Conservation (phyloP, 225 moss, liverwort and hornwort genomes). For the Polytrichum formosum region DNA sequence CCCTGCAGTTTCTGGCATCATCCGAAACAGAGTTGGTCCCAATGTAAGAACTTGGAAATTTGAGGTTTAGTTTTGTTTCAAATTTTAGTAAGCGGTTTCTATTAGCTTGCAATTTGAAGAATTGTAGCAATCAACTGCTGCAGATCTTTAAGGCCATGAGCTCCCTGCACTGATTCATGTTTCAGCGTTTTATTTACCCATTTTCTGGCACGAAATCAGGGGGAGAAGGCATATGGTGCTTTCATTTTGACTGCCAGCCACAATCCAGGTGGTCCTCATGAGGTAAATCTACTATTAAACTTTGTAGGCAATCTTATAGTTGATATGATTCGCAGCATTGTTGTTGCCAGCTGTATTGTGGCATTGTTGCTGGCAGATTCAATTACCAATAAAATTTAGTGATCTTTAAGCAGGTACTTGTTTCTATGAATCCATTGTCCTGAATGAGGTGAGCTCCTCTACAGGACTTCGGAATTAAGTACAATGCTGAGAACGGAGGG, state of each 20-base stretch:
- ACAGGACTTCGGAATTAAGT: slow-evolving; percentile 98
- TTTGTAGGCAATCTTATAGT: too few species aligned
- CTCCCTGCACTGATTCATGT: too few species aligned
- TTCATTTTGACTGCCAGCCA: slow-evolving; percentile 98
- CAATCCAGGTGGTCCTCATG: slow-evolving; percentile 95
- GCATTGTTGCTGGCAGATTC: too few species aligned
- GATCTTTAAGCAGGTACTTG: too few species aligned
- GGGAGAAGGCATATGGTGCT: slow-evolving; percentile 89
- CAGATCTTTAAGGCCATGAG: too few species aligned
- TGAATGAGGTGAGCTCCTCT: slow-evolving; percentile 17
- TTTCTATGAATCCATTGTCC: not conserved
- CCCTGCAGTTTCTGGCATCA: slow-evolving; percentile 86
- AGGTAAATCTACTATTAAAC: slow-evolving; percentile 27
- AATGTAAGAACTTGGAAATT: slow-evolving; percentile 32
- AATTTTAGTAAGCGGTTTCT: too few species aligned
- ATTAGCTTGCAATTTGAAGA: too few species aligned
- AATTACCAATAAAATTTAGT: too few species aligned
- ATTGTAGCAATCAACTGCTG: too few species aligned
- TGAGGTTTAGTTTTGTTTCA: not conserved
- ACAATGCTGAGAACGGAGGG: slow-evolving; percentile 98
- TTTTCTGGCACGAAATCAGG: slow-evolving; percentile 35
- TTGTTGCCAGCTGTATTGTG: too few species aligned
- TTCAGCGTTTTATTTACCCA: too few species aligned
- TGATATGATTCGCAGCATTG: too few species aligned
- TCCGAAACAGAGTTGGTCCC: slow-evolving; percentile 72